Base-by-base conservation (phyloP, 2,329 filamentous ascomycete species). In the Aureobasidium sp. region DNA sequence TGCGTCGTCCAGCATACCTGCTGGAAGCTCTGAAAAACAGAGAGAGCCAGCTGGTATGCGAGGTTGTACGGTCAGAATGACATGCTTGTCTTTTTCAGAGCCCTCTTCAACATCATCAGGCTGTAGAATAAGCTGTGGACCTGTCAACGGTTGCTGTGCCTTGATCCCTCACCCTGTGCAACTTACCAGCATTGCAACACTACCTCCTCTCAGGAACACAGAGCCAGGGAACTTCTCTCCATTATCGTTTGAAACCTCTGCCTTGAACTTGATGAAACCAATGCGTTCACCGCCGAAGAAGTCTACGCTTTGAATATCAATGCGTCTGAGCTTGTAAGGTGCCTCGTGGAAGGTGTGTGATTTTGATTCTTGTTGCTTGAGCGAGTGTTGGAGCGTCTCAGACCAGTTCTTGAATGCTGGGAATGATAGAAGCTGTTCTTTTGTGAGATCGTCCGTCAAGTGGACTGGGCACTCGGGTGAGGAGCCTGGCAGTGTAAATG, bases 1-100 rank as follows among this genome's bases (percentile, higher is more conserved):
- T 41, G 72, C 73, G 63, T 81, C 80, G 65, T 86, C 83, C 1
- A 86, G 73, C 82, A 86, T 85, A 21, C 83, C 83, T 0, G 83
- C 83, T 2, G 83, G 83, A 9, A 86, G 78, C 67, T 85, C 83
- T 13, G 76, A 67, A 62, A 86, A 81, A 1, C 78, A 72, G 3
- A 85, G 74, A 1, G 78, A 81, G 0, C 79, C 81, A 1, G 81
- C 80, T 5, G 83, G 79, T 11, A 84, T 78, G 30, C 83, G 79
- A 11, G 83, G 82, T 64, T 85, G 83, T 4, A 83, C 69, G 0
- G 83, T 83, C 10, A 86, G 66, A 30, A 86, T 75, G 4, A 79
- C 80, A 53, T 79, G 71, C 66, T 81, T 81, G 48, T 79, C 76
- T 6, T 66, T 66, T 63, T 80, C 76, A 11, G 75, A 71, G 1